phyloP scores from a whole-genome alignment of 257 asterid genomes.

The Paulownia fortunei region DNA sequence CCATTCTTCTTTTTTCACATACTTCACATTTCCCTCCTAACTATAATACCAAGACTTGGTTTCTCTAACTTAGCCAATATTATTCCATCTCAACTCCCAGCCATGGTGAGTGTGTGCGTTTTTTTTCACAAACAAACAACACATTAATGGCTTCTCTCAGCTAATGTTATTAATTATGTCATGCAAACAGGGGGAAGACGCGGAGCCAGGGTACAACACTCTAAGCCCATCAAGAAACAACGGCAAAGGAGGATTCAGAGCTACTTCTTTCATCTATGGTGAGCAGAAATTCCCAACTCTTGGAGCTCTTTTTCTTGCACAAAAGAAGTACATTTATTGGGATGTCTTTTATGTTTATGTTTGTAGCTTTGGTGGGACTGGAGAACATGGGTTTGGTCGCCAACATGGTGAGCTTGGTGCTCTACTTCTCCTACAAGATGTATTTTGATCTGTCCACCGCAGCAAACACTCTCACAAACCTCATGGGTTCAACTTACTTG shows the following conservation, averaged over 20 bases:
- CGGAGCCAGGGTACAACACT: slow-evolving; percentile 33
- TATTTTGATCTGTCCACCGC: slow-evolving; percentile 60
- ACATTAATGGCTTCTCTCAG: background rate
- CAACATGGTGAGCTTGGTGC: slow-evolving; percentile 68
- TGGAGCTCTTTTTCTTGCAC: slow-evolving; percentile 12
- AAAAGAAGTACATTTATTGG: background rate
- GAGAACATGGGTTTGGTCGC: slow-evolving; percentile 71
- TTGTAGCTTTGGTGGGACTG: slow-evolving; percentile 54
- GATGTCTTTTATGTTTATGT: background rate
- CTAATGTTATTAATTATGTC: background rate
- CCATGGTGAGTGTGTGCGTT: slow-evolving; percentile 35
- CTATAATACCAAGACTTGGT: background rate
- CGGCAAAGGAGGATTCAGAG: slow-evolving; percentile 74
- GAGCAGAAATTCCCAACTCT: background rate
- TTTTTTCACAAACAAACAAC: background rate
- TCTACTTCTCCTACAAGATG: slow-evolving; percentile 67
- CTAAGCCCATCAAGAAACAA: slow-evolving; percentile 26
- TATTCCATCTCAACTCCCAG: slow-evolving; percentile 18
- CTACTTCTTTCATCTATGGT: slow-evolving; percentile 76
- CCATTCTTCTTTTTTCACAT: background rate
- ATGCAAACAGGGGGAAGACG: slow-evolving; percentile 52
- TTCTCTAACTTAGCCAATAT: background rate
- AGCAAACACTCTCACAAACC: slow-evolving; percentile 70
- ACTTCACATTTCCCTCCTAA: background rate
- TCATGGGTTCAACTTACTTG: slow-evolving; percentile 66